Evolutionary conservation across 306 rosid species (phyloP).

Genomic region (Quercus glauca): DNA sequence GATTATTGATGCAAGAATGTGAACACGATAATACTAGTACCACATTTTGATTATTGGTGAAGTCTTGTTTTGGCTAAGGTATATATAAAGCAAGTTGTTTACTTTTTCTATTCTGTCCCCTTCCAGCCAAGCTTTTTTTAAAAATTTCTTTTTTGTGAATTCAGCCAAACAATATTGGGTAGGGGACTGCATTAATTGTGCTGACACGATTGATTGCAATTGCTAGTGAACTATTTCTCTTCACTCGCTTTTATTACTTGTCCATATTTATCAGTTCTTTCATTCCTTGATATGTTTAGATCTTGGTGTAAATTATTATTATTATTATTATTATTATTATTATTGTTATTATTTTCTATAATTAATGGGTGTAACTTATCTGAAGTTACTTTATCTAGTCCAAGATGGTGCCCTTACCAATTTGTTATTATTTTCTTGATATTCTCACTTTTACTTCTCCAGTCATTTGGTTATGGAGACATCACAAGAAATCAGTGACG

Average conservation of each 20-base stretch:
- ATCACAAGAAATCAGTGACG: slow-evolving; percentile 85
- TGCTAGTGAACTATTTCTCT: not conserved
- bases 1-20: not conserved
- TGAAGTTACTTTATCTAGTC: slow-evolving; percentile 11
- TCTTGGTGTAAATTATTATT: not conserved
- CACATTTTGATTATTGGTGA: not conserved
- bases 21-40: not conserved
- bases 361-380: not conserved
- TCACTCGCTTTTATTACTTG: not conserved
- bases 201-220: not conserved
- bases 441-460: slow-evolving; percentile 29
- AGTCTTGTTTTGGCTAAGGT: not conserved
- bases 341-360: too few species aligned
- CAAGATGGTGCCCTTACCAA: not conserved
- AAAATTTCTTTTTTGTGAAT: too few species aligned
- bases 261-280: not conserved
- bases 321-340: too few species aligned
- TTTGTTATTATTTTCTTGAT: slow-evolving; percentile 20
- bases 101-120: too few species aligned
- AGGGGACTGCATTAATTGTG: not conserved
- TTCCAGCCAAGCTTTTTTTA: too few species aligned
- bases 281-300: slow-evolving; percentile 2
- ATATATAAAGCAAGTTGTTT: not conserved
- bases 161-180: not conserved
- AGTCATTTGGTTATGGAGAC: slow-evolving; percentile 93